phyloP scores from a whole-genome alignment of 2,329 filamentous ascomycete genomes.

The Talaromyces sp. region DNA sequence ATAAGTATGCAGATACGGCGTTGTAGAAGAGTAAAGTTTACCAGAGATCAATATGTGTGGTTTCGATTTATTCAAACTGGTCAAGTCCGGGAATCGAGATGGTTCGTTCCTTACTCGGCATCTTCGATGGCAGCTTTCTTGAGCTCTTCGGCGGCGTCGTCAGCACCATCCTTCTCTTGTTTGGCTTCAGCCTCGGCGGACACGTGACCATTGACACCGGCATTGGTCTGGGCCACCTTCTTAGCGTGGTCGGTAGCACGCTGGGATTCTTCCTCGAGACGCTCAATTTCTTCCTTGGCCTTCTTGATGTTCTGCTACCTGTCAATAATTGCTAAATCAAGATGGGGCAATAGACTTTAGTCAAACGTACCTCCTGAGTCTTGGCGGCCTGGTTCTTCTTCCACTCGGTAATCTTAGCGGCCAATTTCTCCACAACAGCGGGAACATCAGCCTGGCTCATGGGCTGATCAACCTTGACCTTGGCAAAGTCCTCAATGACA shows the following conservation, averaged over 20 bases:
- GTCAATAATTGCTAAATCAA: slow-evolving; percentile 21
- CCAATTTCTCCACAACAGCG: slow-evolving; percentile 77
- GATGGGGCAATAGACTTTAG: background rate
- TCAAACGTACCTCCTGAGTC: slow-evolving; percentile 74
- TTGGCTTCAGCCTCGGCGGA: slow-evolving; percentile 53
- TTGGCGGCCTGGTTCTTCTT: slow-evolving; percentile 84
- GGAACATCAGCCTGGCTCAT: slow-evolving; percentile 82
- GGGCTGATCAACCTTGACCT: slow-evolving; percentile 81
- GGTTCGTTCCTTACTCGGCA: slow-evolving; percentile 31
- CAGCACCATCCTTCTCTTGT: slow-evolving; percentile 58
- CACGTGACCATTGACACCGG: slow-evolving; percentile 51
- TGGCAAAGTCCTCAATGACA: slow-evolving; percentile 84
- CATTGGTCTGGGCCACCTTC: slow-evolving; percentile 52
- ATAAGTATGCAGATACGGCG: slow-evolving; percentile 2
- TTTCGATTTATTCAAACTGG: slow-evolving; percentile 1
- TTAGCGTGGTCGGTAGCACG: slow-evolving; percentile 46
- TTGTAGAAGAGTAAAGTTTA: background rate
- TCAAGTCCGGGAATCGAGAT: background rate
- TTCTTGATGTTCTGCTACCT: slow-evolving; percentile 82
- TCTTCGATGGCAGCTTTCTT: slow-evolving; percentile 61
- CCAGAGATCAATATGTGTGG: background rate
- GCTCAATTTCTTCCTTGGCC: slow-evolving; percentile 91
- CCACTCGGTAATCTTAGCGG: slow-evolving; percentile 87
- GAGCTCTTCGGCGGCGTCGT: slow-evolving; percentile 59
- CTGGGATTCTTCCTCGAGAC: slow-evolving; percentile 67